phyloP scores from a whole-genome alignment of 2,329 filamentous ascomycete species.

The Fusarium albidum region DNA sequence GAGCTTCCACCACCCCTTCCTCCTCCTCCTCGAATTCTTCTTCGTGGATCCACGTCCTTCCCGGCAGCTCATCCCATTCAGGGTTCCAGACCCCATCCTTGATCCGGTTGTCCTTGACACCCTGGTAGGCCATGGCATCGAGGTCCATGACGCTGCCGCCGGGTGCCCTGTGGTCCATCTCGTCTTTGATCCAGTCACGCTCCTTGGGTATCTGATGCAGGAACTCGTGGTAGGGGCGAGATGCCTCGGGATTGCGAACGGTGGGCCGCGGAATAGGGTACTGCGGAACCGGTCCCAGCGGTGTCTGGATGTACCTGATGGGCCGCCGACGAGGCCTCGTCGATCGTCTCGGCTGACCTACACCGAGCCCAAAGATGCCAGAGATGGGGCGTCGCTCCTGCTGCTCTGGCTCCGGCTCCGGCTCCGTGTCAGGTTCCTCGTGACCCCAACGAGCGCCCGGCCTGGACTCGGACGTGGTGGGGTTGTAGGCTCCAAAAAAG shows the following conservation, averaged over 20 bases:
- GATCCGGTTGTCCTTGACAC: constrained; percentile 18
- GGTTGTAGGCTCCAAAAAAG: neutral
- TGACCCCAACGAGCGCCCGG: constrained; percentile 5
- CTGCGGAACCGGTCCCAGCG: neutral
- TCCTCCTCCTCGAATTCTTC: constrained; percentile 4
- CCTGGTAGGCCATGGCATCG: constrained; percentile 11
- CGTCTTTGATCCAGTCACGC: constrained; percentile 18
- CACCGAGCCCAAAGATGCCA: neutral
- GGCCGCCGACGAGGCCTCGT: neutral
- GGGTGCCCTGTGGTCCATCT: neutral
- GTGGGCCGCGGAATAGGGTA: constrained; percentile 1
- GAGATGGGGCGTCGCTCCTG: neutral
- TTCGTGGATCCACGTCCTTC: constrained; percentile 10
- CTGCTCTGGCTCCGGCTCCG: neutral
- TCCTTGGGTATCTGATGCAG: constrained; percentile 21
- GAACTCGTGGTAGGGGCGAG: constrained; percentile 28
- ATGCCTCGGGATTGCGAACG: constrained; percentile 16
- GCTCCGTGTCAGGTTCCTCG: neutral
- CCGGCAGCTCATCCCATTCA: constrained; percentile 13
- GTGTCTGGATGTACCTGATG: neutral
- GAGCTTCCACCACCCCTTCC: neutral
- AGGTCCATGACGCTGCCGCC: neutral
- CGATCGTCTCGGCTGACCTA: neutral
- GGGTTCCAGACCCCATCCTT: constrained; percentile 15
- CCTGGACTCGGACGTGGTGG: neutral